Conservation (phyloP, 768 basidiomycete genomes). For the Boletus patriciae region DNA sequence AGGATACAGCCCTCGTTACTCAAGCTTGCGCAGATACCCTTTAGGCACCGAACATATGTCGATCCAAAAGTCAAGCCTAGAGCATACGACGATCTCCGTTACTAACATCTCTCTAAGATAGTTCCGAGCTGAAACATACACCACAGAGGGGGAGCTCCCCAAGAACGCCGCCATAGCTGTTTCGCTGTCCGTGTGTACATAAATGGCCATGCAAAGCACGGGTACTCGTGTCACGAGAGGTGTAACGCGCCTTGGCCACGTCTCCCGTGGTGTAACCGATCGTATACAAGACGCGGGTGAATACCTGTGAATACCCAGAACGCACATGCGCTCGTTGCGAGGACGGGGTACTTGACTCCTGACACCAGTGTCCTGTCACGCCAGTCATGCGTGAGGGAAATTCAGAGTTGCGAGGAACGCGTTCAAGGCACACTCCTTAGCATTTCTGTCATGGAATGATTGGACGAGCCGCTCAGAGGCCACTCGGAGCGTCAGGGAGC, state of each 20-base stretch:
- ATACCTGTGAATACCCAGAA: conserved; percentile 38
- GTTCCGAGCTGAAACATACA: conserved; percentile 7
- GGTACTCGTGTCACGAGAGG: neutral
- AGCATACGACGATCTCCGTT: neutral
- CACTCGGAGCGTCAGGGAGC: no score
- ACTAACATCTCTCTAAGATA: neutral
- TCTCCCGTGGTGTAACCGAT: conserved; percentile 42
- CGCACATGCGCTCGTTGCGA: conserved; percentile 38
- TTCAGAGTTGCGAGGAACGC: no score
- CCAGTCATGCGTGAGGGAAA: neutral
- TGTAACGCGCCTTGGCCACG: conserved; percentile 35
- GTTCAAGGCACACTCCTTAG: no score
- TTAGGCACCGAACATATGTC: conserved; percentile 14
- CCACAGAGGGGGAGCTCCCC: conserved; percentile 13
- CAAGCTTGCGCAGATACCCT: neutral
- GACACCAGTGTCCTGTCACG: conserved; percentile 36
- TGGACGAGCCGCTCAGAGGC: no score
- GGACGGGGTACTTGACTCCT: no score
- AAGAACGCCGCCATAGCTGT: conserved; percentile 14
- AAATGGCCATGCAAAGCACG: neutral
- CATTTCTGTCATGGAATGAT: no score
- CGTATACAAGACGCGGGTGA: conserved; percentile 45
- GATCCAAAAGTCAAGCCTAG: conserved; percentile 19
- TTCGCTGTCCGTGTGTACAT: conserved; percentile 6
- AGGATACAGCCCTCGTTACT: neutral